phyloP scores from a whole-genome alignment of 352 stramenopile species.

The Plasmopara halstedii region DNA sequence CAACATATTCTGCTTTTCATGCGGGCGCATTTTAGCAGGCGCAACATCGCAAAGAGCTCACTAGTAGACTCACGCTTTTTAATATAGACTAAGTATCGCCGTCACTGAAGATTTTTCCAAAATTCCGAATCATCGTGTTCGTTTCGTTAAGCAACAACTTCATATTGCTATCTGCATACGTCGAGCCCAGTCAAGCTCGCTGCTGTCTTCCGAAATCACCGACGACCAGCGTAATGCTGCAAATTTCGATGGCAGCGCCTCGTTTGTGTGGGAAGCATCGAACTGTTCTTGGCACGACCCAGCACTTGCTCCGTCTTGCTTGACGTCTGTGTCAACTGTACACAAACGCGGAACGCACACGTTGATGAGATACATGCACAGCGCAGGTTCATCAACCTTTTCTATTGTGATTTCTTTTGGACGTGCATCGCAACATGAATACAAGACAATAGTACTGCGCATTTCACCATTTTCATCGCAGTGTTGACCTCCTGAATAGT shows the following conservation, averaged over 20 bases:
- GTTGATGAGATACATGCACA: constrained; percentile 75
- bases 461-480: constrained; percentile 79
- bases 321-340: constrained; percentile 21
- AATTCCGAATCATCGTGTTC: too few relatives aligned
- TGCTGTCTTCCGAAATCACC: constrained; percentile 78
- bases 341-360: constrained; percentile 78
- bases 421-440: constrained; percentile 66
- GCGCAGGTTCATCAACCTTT: constrained; percentile 70
- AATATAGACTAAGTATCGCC: constrained; percentile 33
- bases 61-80: constrained; percentile 65
- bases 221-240: constrained; percentile 67
- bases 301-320: constrained; percentile 20
- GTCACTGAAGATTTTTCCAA: constrained; percentile 5
- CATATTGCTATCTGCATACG: constrained; percentile 48
- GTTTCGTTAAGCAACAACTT: too few relatives aligned
- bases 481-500: constrained; percentile 66
- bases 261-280: constrained; percentile 18
- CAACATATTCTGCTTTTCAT: constrained; percentile 30
- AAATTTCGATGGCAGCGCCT: constrained; percentile 38
- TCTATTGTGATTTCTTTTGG: constrained; percentile 46
- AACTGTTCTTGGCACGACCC: constrained; percentile 54
- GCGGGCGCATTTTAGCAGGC: constrained; percentile 32
- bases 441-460: constrained; percentile 66
- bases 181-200: constrained; percentile 73
- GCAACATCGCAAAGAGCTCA: constrained; percentile 43